Conservation (phyloP, 2,329 filamentous ascomycete genomes). For the Hyphodiscus sp. region DNA sequence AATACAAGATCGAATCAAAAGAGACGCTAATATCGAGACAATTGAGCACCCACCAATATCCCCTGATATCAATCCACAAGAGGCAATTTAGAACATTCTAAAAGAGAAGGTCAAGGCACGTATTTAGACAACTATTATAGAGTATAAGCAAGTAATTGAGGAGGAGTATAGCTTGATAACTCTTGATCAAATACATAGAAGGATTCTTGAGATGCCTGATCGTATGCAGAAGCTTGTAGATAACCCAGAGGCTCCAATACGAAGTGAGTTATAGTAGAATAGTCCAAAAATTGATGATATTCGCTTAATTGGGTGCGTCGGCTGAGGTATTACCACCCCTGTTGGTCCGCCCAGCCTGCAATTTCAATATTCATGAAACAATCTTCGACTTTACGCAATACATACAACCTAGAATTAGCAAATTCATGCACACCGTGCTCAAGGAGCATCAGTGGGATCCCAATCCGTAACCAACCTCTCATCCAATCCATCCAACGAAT, state of each 20-base stretch:
- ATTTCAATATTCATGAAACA: no score
- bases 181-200: no score
- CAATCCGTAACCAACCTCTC: slow-evolving; percentile 68
- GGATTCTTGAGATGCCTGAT: no score
- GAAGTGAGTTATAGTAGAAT: no score
- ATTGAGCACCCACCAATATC: neutral
- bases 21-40: neutral
- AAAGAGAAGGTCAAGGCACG: neutral
- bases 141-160: neutral
- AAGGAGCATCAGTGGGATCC: slow-evolving; percentile 41
- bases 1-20: neutral
- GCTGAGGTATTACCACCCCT: no score
- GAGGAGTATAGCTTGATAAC: neutral
- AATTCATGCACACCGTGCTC: neutral
- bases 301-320: no score
- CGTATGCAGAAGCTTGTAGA: no score
- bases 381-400: no score
- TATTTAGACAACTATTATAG: neutral
- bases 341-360: no score
- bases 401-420: no score
- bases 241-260: no score
- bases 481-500: slow-evolving; percentile 56
- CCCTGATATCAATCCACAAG: neutral
- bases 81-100: neutral
- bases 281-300: no score